Evolutionary conservation across 2,329 filamentous ascomycete genomes (phyloP).

Genomic region (Xylariomycetidae sp.): DNA sequence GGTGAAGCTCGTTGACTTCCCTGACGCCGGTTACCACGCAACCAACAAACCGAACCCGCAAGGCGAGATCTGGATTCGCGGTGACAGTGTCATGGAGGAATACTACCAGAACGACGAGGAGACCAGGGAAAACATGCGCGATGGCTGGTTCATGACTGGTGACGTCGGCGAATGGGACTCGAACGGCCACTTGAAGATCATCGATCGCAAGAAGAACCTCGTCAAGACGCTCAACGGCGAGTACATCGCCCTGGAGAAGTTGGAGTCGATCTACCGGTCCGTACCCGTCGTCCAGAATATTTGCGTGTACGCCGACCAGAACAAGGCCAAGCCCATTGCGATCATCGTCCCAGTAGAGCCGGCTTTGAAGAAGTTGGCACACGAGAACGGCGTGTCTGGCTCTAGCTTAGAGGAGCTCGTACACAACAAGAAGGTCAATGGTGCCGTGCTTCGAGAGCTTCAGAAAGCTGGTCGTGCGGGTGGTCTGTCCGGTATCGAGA

Average conservation of each 20-base stretch:
- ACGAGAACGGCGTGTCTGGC: constrained; percentile 43
- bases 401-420: constrained; percentile 60
- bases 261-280: constrained; percentile 48
- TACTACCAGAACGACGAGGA: constrained; percentile 78
- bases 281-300: constrained; percentile 47
- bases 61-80: constrained; percentile 85
- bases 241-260: constrained; percentile 77
- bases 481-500: constrained; percentile 60
- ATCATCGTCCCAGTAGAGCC: constrained; percentile 53
- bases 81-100: constrained; percentile 60
- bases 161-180: constrained; percentile 75
- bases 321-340: constrained; percentile 47
- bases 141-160: constrained; percentile 85
- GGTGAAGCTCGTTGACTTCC: constrained; percentile 79
- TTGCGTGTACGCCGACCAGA: constrained; percentile 47
- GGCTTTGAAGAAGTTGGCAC: constrained; percentile 47
- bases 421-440: constrained; percentile 59
- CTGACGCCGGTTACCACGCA: constrained; percentile 72
- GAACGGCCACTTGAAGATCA: constrained; percentile 67
- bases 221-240: constrained; percentile 78
- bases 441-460: constrained; percentile 57
- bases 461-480: constrained; percentile 55
- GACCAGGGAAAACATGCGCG: constrained; percentile 63
- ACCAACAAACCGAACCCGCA: constrained; percentile 72
- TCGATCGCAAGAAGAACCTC: constrained; percentile 85